phyloP scores from a whole-genome alignment of 2,329 filamentous ascomycete species.

The Elsinoe perseae region DNA sequence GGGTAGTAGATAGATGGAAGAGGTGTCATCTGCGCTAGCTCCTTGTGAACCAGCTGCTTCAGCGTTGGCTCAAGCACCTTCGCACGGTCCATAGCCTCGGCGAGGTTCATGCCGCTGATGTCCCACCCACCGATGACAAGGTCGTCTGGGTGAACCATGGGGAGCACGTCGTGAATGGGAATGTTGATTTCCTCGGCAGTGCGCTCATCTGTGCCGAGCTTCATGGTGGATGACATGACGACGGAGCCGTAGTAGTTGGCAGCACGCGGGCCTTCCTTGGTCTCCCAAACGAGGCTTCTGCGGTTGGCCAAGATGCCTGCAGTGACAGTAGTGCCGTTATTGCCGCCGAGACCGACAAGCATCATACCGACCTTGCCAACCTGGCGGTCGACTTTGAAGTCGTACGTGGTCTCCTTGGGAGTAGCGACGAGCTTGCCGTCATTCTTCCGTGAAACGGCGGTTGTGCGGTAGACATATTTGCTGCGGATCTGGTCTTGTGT shows the following conservation, averaged over 20 bases:
- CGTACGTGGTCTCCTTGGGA: slow-evolving; percentile 82
- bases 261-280: slow-evolving; percentile 73
- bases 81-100: slow-evolving; percentile 90
- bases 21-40: slow-evolving; percentile 82
- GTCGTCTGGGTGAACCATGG: slow-evolving; percentile 96
- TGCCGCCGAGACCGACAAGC: slow-evolving; percentile 95
- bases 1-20: slow-evolving; percentile 97
- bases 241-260: slow-evolving; percentile 99
- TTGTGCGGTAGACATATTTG: slow-evolving; percentile 95
- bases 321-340: slow-evolving; percentile 96
- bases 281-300: slow-evolving; percentile 79
- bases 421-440: slow-evolving; percentile 73
- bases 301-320: slow-evolving; percentile 96
- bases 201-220: slow-evolving; percentile 80
- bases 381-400: slow-evolving; percentile 95
- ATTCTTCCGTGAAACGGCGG: slow-evolving; percentile 62
- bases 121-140: slow-evolving; percentile 95
- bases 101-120: slow-evolving; percentile 83
- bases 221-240: slow-evolving; percentile 94
- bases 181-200: slow-evolving; percentile 89
- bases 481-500: slow-evolving; percentile 80
- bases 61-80: slow-evolving; percentile 91
- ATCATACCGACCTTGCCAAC: slow-evolving; percentile 92
- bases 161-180: slow-evolving; percentile 86
- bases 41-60: slow-evolving; percentile 82